Base-by-base conservation (phyloP, 2,329 filamentous ascomycete genomes). In the Dactylonectria macrodidyma region DNA sequence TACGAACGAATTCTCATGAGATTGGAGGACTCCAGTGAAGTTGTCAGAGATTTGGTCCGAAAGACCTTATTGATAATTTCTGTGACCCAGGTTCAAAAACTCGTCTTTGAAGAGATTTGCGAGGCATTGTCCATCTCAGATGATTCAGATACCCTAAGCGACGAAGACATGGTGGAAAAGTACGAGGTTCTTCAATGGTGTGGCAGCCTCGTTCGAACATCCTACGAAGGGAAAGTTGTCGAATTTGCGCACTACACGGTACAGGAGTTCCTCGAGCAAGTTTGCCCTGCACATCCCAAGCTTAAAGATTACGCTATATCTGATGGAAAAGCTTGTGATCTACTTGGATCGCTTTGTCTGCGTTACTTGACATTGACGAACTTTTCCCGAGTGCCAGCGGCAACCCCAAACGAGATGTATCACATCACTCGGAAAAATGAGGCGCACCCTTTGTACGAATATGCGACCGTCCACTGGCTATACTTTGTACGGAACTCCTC, bases 1-100 rank as follows among this genome's bases (percentile, higher is more conserved):
- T 68, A 70, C 11, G 50, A 68, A 22, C 59, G 62, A 0, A 64
- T 69, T 7, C 41, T 69, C 14, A 2, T 44, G 22, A 30, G 19
- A 5, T 5, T 60, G 0, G 50, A 65, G 2, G 6, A 22, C 1
- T 22, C 30, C 3, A n/a, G 3, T 3, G 10, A 50, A 4, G 41
- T n/a, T 2, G 44, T 44, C 2, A 55, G 14, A 19, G 9, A 19
- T 2, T 6, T 65, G 12, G 62, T 56, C 0, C 62, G 38, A 8
- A 55, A 12, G 4, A 6, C 11, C 3, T 12, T 65, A 4, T n/a
- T 34, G 7, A n/a, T 65, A 2, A 48, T 59, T 38, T 56, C 51
- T 3, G 24, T 5, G n/a, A 48, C 5, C 0, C 2, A 14, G 11
- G 8, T 7, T 0, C 0, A 7, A 2, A 34, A 4, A 2, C 46